Conservation (phyloP, 2,329 filamentous ascomycete species). For the Xylariaceae sp. region DNA sequence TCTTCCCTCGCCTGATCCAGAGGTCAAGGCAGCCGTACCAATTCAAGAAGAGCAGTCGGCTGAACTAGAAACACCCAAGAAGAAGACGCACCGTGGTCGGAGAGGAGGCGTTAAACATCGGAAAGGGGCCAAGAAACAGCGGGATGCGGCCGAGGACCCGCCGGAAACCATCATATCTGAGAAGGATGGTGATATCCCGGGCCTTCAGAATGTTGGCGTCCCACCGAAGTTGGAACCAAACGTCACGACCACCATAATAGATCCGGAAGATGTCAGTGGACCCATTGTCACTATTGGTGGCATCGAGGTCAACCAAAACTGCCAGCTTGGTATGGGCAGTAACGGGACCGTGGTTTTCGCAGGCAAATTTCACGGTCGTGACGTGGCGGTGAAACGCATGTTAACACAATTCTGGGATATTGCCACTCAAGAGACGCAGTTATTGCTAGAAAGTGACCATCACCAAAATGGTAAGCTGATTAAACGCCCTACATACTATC, state of each 20-base stretch:
- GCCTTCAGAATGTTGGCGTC: slow-evolving; percentile 54
- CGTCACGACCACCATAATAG: slow-evolving; percentile 50
- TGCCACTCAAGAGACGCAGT: slow-evolving; percentile 84
- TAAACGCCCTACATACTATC: background rate
- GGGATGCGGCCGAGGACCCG: slow-evolving; percentile 45
- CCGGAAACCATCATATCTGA: slow-evolving; percentile 40
- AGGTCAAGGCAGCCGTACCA: slow-evolving; percentile 10
- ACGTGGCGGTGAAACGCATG: slow-evolving; percentile 96
- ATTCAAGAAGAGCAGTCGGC: slow-evolving; percentile 25
- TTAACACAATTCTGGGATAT: slow-evolving; percentile 93
- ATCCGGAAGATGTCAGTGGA: slow-evolving; percentile 55
- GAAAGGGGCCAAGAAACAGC: slow-evolving; percentile 51
- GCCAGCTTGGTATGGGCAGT: slow-evolving; percentile 71
- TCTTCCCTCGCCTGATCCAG: slow-evolving; percentile 18
- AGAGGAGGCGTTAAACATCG: slow-evolving; percentile 65
- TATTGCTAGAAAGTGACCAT: slow-evolving; percentile 88
- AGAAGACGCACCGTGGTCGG: slow-evolving; percentile 65
- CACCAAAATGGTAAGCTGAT: slow-evolving; percentile 66
- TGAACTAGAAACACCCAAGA: slow-evolving; percentile 42
- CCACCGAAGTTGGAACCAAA: slow-evolving; percentile 55
- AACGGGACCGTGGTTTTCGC: slow-evolving; percentile 96
- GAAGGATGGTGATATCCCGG: slow-evolving; percentile 49
- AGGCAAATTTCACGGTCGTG: slow-evolving; percentile 87
- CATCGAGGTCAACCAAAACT: slow-evolving; percentile 58
- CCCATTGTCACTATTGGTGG: slow-evolving; percentile 57